A percentile compares a stretch with the other conserved stretches of the same genome.
These are phyloP conservation scores for Microbotryum violaceum DNA, from an alignment of 1,284 basidiomycete species.

Conservation along the genomic window DNA sequence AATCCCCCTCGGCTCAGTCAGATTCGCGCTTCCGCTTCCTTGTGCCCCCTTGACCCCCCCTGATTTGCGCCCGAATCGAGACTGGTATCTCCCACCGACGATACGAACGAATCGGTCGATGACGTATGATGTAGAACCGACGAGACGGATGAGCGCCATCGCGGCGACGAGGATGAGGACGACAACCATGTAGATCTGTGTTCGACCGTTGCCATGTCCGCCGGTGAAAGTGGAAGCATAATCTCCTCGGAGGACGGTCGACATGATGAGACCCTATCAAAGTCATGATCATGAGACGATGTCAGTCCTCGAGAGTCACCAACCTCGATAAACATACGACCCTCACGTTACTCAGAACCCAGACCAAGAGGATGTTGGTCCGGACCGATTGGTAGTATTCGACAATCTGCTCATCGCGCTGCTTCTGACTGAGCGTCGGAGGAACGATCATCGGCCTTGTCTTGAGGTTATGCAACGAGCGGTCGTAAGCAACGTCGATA, in stretches of 20 bases:
- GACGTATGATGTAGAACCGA: conserved; percentile 58
- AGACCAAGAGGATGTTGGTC: conserved; percentile 77
- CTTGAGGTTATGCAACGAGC: conserved; percentile 72
- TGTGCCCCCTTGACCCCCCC: too few species aligned
- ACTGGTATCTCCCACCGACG: conserved; percentile 3
- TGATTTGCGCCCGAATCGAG: too few species aligned
- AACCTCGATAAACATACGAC: not conserved
- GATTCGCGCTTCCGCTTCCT: too few species aligned
- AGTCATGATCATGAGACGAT: not conserved
- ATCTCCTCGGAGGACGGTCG: conserved; percentile 63
- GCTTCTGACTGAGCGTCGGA: conserved; percentile 36
- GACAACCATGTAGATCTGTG: conserved; percentile 52
- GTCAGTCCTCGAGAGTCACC: not conserved
- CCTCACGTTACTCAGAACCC: conserved; percentile 74
- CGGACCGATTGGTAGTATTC: conserved; percentile 41
- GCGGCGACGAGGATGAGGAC: conserved; percentile 68
- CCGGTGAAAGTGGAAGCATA: conserved; percentile 56
- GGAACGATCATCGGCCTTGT: conserved; percentile 49
- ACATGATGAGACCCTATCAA: conserved; percentile 61
- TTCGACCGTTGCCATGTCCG: conserved; percentile 42
- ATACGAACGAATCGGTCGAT: conserved; percentile 37
- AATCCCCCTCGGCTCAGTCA: too few species aligned
- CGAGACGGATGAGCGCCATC: conserved; percentile 49
- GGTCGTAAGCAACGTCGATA: conserved; percentile 80
- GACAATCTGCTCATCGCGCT: conserved; percentile 36